Evolutionary conservation across 495 filamentous ascomycete species (phyloP).

Genomic region (Daldinia decipiens): DNA sequence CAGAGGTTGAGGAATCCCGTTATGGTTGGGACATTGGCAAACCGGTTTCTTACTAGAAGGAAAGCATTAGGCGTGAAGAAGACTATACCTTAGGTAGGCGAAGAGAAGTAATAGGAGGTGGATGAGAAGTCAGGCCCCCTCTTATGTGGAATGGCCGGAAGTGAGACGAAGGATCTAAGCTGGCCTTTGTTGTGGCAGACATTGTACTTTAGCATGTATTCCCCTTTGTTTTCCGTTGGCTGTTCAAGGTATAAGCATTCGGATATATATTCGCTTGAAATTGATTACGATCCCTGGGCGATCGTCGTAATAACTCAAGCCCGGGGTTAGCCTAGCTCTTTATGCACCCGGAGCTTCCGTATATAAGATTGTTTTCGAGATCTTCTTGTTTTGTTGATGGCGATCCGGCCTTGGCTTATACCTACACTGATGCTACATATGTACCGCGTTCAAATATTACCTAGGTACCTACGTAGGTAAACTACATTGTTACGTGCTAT

Average conservation of each 20-base stretch:
- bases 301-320: conserved; percentile 15
- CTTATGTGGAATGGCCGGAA: conserved; percentile 9
- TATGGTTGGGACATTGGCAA: conserved; percentile 6
- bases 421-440: neutral
- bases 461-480: neutral
- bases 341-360: neutral
- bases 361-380: neutral
- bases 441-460: neutral
- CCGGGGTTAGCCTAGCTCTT: neutral
- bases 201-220: conserved; percentile 46
- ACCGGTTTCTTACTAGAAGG: conserved; percentile 14
- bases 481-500: neutral
- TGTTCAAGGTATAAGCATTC: conserved; percentile 31
- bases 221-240: conserved; percentile 36
- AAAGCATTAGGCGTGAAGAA: conserved; percentile 1
- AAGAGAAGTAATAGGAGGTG: conserved; percentile 31
- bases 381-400: neutral
- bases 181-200: conserved; percentile 32
- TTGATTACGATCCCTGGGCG: conserved; percentile 18
- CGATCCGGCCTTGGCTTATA: neutral
- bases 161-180: conserved; percentile 35
- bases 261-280: conserved; percentile 38
- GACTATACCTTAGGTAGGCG: conserved; percentile 15
- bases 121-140: neutral
- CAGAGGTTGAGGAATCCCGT: conserved; percentile 1